These are phyloP conservation scores for Colletotrichum sp. DNA, from an alignment of 2,329 filamentous ascomycete genomes.

Conservation along the genomic window DNA sequence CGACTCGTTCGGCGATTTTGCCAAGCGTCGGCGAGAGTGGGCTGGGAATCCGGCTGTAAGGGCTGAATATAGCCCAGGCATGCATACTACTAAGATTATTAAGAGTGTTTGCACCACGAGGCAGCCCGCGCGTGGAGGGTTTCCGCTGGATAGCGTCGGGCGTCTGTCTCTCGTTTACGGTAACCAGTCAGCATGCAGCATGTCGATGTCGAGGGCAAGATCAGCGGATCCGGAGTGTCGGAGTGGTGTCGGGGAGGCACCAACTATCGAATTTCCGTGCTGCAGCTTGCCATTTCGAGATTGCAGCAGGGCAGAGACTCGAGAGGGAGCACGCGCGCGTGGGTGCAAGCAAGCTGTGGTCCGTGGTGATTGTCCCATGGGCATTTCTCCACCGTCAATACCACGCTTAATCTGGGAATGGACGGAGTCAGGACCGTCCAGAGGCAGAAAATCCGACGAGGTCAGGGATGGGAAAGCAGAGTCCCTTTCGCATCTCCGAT, in stretches of 20 bases:
- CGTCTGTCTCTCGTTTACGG: background rate
- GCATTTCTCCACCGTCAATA: background rate
- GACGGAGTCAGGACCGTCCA: slow-evolving; percentile 7
- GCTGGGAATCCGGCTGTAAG: background rate
- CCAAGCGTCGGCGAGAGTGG: background rate
- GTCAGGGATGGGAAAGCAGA: background rate
- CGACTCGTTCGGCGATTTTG: background rate
- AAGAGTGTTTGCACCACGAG: background rate
- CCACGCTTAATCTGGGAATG: slow-evolving; percentile 12
- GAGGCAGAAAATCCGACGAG: slow-evolving; percentile 5
- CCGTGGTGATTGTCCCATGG: background rate
- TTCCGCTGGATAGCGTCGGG: background rate
- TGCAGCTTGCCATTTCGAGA: background rate
- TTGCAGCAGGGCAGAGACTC: background rate
- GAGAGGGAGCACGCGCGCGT: background rate
- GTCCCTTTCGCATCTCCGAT: background rate
- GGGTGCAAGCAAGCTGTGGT: slow-evolving; percentile 12
- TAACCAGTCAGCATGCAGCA: background rate
- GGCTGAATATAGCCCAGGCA: background rate
- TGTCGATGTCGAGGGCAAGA: background rate
- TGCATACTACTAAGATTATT: background rate
- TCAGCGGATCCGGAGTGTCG: background rate
- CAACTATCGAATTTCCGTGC: slow-evolving; percentile 10
- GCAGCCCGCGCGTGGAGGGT: background rate
- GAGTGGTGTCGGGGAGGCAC: background rate